Percentiles rank a stretch among this genome's conserved stretches.
phyloP scores from a whole-genome alignment of 805 yeast species.

The Ogataea glucozyma region DNA sequence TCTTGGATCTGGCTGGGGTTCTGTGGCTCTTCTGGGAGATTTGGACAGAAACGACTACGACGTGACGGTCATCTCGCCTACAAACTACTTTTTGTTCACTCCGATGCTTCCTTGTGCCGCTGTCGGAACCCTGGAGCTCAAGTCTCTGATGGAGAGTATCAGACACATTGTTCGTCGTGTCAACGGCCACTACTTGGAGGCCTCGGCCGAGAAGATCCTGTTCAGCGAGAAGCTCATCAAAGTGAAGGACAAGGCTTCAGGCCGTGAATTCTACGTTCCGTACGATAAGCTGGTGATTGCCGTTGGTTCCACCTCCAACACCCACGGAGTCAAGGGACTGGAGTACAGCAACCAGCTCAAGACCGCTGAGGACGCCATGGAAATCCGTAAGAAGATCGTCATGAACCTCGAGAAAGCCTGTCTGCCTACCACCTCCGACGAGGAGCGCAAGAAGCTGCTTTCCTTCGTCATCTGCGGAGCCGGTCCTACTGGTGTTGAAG shows the following conservation, averaged over 20 bases:
- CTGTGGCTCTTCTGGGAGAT: constrained; percentile 56
- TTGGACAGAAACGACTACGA: constrained; percentile 57
- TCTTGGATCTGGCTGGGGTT: constrained; percentile 73
- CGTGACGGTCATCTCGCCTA: constrained; percentile 67
- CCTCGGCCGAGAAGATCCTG: constrained; percentile 58
- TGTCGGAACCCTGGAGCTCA: constrained; percentile 66
- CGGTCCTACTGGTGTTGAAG: constrained; percentile 75
- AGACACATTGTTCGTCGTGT: constrained; percentile 53
- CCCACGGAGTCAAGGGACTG: constrained; percentile 72
- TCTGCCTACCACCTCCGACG: constrained; percentile 63
- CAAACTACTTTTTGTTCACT: constrained; percentile 67
- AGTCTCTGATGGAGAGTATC: constrained; percentile 63
- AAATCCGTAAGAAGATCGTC: constrained; percentile 55
- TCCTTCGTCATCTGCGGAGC: constrained; percentile 74
- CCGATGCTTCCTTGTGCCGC: constrained; percentile 72
- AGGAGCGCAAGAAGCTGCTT: constrained; percentile 58
- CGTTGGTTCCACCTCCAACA: constrained; percentile 67
- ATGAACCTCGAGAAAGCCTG: constrained; percentile 60
- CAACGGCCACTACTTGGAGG: constrained; percentile 64
- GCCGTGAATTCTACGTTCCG: constrained; percentile 63
- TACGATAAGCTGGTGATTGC: constrained; percentile 69
- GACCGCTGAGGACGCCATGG: constrained; percentile 65
- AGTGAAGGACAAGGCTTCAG: constrained; percentile 47
- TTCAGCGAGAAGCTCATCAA: constrained; percentile 58
- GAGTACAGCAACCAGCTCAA: constrained; percentile 61